Percentiles rank a stretch among this genome's conserved stretches.
These are phyloP conservation scores for Zymoseptoria passerinii DNA, from an alignment of 2,329 filamentous ascomycete genomes.

Conservation along the genomic window DNA sequence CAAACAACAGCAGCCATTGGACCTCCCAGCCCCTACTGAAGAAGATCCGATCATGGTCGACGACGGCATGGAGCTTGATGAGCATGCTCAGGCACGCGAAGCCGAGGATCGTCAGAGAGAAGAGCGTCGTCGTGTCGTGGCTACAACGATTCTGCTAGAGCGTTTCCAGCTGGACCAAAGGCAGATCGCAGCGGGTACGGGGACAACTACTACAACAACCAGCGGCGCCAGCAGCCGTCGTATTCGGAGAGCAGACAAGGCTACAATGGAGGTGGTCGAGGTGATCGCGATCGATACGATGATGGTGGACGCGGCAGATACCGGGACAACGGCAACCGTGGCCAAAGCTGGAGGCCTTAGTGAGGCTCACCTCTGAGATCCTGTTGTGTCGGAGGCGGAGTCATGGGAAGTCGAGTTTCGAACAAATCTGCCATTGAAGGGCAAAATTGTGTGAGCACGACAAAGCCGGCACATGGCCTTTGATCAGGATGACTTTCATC, in stretches of 20 bases:
- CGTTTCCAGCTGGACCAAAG: constrained; percentile 17
- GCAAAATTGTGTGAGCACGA: not conserved
- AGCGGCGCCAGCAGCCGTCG: constrained; percentile 27
- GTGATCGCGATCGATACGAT: constrained; percentile 16
- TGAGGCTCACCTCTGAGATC: not conserved
- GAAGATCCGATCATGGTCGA: constrained; percentile 17
- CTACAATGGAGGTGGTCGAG: constrained; percentile 27
- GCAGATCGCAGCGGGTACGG: constrained; percentile 16
- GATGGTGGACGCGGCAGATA: constrained; percentile 15
- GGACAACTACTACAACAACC: constrained; percentile 17
- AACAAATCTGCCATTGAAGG: not conserved
- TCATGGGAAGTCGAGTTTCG: not conserved
- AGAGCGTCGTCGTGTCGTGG: constrained; percentile 24
- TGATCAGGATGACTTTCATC: not conserved
- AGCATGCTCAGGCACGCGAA: constrained; percentile 24
- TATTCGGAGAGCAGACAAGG: constrained; percentile 39
- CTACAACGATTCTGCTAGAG: constrained; percentile 17
- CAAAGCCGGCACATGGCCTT: not conserved
- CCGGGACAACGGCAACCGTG: constrained; percentile 20
- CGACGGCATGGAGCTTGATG: constrained; percentile 39
- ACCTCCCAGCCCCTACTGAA: constrained; percentile 23
- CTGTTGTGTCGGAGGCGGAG: not conserved
- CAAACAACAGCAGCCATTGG: not conserved
- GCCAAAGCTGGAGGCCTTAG: constrained; percentile 21
- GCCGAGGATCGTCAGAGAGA: constrained; percentile 25